Evolutionary conservation across 1,284 basidiomycete genomes (phyloP).

Genomic region (Apiotrichum akiyoshidainum): DNA sequence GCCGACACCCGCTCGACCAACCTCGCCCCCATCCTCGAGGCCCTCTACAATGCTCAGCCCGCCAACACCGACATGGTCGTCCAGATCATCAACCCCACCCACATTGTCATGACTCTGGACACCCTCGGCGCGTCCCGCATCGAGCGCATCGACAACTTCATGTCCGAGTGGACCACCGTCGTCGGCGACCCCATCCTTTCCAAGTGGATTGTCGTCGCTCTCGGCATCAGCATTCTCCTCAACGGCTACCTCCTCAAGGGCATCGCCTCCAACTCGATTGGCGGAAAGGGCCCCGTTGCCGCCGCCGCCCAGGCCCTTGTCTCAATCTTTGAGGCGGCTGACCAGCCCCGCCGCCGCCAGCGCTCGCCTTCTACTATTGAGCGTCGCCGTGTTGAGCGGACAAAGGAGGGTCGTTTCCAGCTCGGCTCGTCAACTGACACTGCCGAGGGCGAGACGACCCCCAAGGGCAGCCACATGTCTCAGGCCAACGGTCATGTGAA

Average conservation of each 20-base stretch:
- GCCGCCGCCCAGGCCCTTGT: constrained; percentile 53
- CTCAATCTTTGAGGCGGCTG: constrained; percentile 44
- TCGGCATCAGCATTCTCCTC: constrained; percentile 81
- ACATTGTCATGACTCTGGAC: constrained; percentile 54
- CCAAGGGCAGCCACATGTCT: constrained; percentile 13
- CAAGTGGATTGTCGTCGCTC: constrained; percentile 91
- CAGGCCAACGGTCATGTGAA: constrained; percentile 15
- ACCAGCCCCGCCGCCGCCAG: constrained; percentile 14
- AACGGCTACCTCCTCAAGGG: constrained; percentile 91
- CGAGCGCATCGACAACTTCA: constrained; percentile 72
- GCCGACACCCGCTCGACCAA: constrained; percentile 54
- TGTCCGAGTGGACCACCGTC: constrained; percentile 89
- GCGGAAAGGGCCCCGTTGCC: constrained; percentile 51
- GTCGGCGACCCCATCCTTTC: constrained; percentile 91
- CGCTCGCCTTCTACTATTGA: constrained; percentile 18
- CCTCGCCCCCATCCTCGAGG: constrained; percentile 61
- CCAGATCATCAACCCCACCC: constrained; percentile 66
- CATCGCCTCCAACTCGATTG: constrained; percentile 54
- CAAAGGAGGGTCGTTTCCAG: constrained; percentile 12
- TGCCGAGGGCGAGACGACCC: constrained; percentile 24
- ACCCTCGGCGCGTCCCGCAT: constrained; percentile 31
- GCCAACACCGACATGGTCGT: constrained; percentile 60
- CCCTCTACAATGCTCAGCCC: constrained; percentile 56
- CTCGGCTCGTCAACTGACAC: constrained; percentile 4
- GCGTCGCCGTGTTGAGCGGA: constrained; percentile 13